Base-by-base conservation (phyloP, 148 eudicot species). In the Salicornia ramosissima region DNA sequence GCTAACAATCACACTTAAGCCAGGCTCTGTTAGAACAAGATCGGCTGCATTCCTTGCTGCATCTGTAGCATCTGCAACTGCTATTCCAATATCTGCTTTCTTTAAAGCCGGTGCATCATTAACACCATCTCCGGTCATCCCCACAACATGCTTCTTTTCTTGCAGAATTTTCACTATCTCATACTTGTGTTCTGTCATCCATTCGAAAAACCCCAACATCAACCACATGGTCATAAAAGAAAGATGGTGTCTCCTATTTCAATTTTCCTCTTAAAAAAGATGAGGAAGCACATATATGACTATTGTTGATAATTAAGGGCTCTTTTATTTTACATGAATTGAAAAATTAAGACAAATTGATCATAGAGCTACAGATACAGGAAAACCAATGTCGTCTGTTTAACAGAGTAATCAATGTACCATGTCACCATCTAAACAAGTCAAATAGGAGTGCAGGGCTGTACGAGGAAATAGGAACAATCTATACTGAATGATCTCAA, bases 91-190 rank as follows among this genome's bases (percentile, higher is more conserved):
- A 75, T 87, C 91, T 69, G 91, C 92, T 77, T 85, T 87, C 79
- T 87, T 87, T 43, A 87, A 79, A 70, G 92, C 92, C 25, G 89
- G 89, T 56, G 89, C 92, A 58, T 87, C 92, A 49, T 87, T 85
- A 15, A 85, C 92, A 59, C 92, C 89, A 78, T 87, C 92, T 52
- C 92, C 92, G 0, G 89, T 87, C 89, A 87, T 87, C 67, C 92
- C 92, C 40, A 82, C 85, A 40, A 85, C 69, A 64, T 85, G 92
- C 71, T 83, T 83, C 79, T 85, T 87, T 64, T 83, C 83, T 85
- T 87, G 87, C 39, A 87, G 81, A 70, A 87, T 83, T 75, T 81
- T 85, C 72, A 85, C 87, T 22, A 87, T 87, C 62, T 85, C 89
- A 9, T 87, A 87, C 78, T 87, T 87, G 51, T 87, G 87, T 72